Percentiles rank a stretch among this genome's conserved stretches.
Evolutionary conservation across 352 stramenopile species (phyloP).

Genomic region (Pythium aristosporum): DNA sequence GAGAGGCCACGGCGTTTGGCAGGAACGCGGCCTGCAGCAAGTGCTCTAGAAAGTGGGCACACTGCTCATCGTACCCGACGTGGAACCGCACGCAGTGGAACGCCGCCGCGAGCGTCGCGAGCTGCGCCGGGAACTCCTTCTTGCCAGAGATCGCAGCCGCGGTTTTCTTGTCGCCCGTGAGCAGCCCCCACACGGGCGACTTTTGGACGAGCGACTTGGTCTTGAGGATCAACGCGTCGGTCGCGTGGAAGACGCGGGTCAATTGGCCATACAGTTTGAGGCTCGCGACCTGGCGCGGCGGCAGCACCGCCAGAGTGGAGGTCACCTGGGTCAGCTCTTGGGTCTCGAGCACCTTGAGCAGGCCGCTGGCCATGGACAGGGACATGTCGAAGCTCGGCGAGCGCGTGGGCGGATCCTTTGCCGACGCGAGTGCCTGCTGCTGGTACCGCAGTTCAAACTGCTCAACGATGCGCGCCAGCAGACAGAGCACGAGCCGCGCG

Average conservation of each 20-base stretch:
- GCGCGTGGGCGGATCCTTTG: slow-evolving; percentile 16
- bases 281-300: slow-evolving; percentile 47
- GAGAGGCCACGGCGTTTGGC: slow-evolving; percentile 40
- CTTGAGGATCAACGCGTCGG: slow-evolving; percentile 43
- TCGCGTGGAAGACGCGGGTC: slow-evolving; percentile 46
- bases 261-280: slow-evolving; percentile 66
- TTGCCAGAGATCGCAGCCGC: slow-evolving; percentile 34
- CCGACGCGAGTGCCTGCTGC: slow-evolving; percentile 13
- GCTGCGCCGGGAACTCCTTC: slow-evolving; percentile 54
- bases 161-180: slow-evolving; percentile 54
- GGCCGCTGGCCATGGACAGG: slow-evolving; percentile 36
- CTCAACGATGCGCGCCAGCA: slow-evolving; percentile 60
- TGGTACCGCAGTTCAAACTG: slow-evolving; percentile 55
- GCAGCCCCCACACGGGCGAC: slow-evolving; percentile 45
- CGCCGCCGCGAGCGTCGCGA: slow-evolving; percentile 46
- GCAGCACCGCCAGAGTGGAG: slow-evolving; percentile 25
- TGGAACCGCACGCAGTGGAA: slow-evolving; percentile 66
- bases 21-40: slow-evolving; percentile 58
- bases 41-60: slow-evolving; percentile 42
- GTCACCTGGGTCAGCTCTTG: slow-evolving; percentile 34
- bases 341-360: slow-evolving; percentile 53
- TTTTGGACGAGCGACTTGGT: slow-evolving; percentile 48
- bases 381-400: slow-evolving; percentile 52
- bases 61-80: slow-evolving; percentile 28
- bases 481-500: slow-evolving; percentile 55